These are phyloP conservation scores for Kazachstania sp. DNA, from an alignment of 1,139 yeast species.

Conservation along the genomic window DNA sequence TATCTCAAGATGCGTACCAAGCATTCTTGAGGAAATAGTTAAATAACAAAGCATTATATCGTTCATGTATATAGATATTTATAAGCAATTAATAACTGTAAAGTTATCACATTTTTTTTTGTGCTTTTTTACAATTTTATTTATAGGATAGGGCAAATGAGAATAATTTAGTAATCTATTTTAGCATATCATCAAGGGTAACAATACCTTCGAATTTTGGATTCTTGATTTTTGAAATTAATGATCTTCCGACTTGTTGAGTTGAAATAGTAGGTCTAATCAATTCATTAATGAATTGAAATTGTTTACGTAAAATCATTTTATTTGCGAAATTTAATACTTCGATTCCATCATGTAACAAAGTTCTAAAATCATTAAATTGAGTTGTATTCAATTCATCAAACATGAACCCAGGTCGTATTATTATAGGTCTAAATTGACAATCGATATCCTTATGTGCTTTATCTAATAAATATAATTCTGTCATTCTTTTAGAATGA, in stretches of 20 bases:
- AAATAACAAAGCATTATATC: neutral
- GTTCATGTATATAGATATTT: conserved; percentile 2
- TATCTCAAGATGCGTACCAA: conserved; percentile 79
- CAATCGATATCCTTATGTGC: conserved; percentile 15
- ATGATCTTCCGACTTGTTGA: conserved; percentile 55
- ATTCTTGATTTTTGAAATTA: conserved; percentile 49
- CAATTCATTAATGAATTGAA: conserved; percentile 37
- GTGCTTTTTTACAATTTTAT: too few relatives aligned
- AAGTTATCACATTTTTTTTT: neutral
- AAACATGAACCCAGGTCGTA: conserved; percentile 81
- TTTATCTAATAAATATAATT: conserved; percentile 38
- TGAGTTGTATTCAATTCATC: conserved; percentile 37
- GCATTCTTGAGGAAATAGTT: conserved; percentile 41
- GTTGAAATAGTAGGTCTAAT: conserved; percentile 62
- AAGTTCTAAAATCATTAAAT: conserved; percentile 28
- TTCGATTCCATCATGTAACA: conserved; percentile 31
- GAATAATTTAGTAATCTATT: too few relatives aligned
- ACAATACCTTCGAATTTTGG: conserved; percentile 48
- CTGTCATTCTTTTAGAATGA: conserved; percentile 70
- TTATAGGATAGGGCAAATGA: neutral
- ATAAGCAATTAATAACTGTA: neutral
- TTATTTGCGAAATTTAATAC: conserved; percentile 40
- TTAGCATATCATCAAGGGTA: conserved; percentile 43
- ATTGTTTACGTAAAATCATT: conserved; percentile 27
- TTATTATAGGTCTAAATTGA: conserved; percentile 47